phyloP scores from a whole-genome alignment of 139 green algal species.

The Chlamydomonas sp. region DNA sequence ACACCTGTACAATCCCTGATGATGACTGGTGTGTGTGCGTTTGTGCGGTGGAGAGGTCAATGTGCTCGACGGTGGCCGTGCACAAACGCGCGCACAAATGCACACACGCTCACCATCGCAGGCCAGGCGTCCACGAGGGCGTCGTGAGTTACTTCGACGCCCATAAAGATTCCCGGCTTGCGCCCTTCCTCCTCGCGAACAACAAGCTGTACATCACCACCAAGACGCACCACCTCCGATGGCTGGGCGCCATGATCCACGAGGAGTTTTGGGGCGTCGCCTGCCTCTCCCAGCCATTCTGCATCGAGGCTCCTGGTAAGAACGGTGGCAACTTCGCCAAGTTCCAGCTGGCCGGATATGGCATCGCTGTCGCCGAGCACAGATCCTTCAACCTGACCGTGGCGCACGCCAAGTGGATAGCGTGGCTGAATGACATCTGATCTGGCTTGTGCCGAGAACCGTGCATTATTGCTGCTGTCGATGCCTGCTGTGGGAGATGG shows the following conservation, averaged over 20 bases:
- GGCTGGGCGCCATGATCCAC: neutral
- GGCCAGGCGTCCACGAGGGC: slow-evolving; percentile 15
- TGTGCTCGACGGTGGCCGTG: no score
- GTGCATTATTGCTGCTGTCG: no score
- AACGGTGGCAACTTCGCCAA: neutral
- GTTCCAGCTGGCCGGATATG: neutral
- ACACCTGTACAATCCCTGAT: no score
- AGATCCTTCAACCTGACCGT: no score
- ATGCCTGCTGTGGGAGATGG: no score
- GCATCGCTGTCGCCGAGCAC: neutral
- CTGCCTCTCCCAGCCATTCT: neutral
- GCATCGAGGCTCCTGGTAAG: neutral
- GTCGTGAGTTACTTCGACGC: slow-evolving; percentile 12
- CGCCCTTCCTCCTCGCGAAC: slow-evolving; percentile 16
- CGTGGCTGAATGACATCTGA: no score
- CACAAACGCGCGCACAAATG: no score
- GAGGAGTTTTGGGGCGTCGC: neutral
- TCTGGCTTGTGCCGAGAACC: no score
- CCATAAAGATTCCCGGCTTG: slow-evolving; percentile 12
- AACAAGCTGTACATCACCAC: slow-evolving; percentile 21
- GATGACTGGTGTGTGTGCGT: no score
- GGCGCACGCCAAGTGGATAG: no score
- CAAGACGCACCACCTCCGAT: neutral
- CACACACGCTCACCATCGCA: no score
- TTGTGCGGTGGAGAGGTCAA: no score